These are phyloP conservation scores for Cryptococcus neoformans DNA, from an alignment of 1,284 basidiomycete genomes.

Conservation along the genomic window DNA sequence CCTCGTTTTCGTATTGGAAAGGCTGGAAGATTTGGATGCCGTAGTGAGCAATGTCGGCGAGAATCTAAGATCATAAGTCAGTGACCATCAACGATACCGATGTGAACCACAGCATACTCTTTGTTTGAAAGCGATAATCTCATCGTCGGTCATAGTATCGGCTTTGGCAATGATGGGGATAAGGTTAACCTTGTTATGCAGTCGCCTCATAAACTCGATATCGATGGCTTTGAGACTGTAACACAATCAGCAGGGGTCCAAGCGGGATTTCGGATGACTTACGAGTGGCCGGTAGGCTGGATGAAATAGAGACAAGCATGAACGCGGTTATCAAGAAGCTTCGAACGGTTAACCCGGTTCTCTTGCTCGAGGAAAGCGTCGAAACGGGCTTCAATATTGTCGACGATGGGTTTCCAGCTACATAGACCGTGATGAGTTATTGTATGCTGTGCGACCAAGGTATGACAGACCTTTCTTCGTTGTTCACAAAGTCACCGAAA, in stretches of 20 bases:
- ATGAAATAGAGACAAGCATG: slow-evolving; percentile 90
- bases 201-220: slow-evolving; percentile 93
- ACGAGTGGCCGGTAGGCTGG: slow-evolving; percentile 96
- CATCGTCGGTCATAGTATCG: slow-evolving; percentile 94
- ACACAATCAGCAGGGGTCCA: slow-evolving; percentile 1
- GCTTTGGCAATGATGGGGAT: slow-evolving; percentile 96
- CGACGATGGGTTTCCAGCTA: slow-evolving; percentile 93
- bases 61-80: slow-evolving; percentile 57
- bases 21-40: slow-evolving; percentile 96
- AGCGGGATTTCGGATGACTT: slow-evolving; percentile 39
- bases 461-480: slow-evolving; percentile 66
- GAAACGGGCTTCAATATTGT: slow-evolving; percentile 94
- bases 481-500: slow-evolving; percentile 97
- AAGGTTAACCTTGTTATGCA: slow-evolving; percentile 94
- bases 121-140: slow-evolving; percentile 85
- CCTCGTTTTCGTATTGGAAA: slow-evolving; percentile 92
- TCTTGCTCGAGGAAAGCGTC: slow-evolving; percentile 97
- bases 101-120: slow-evolving; percentile 57
- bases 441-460: background rate
- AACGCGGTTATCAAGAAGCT: slow-evolving; percentile 52
- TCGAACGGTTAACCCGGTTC: slow-evolving; percentile 80
- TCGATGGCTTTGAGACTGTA: slow-evolving; percentile 88
- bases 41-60: slow-evolving; percentile 86
- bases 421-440: slow-evolving; percentile 36
- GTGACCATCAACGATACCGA: background rate